Conservation (phyloP, 2,329 filamentous ascomycete species). For the Fusarium napiforme region DNA sequence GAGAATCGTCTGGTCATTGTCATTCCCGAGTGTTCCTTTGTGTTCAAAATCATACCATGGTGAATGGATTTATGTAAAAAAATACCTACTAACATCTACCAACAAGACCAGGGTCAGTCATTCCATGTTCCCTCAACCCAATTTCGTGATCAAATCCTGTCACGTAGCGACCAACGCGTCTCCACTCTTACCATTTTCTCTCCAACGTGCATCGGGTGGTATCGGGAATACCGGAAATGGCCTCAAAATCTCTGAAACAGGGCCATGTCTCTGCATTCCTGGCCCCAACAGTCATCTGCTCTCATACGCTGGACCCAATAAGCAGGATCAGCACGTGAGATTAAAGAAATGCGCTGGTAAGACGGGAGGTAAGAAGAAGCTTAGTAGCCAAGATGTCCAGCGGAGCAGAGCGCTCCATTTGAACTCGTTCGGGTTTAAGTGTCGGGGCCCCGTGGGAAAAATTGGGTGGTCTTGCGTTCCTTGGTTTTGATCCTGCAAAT, state of each 20-base stretch:
- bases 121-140: neutral
- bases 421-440: neutral
- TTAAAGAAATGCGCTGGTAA: neutral
- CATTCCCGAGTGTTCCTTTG: rapidly evolving
- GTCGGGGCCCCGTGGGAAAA: neutral
- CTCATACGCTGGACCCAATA: neutral
- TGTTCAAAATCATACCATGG: neutral
- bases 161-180: neutral
- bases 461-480: neutral
- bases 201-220: neutral
- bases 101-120: rapidly evolving
- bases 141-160: neutral
- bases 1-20: neutral
- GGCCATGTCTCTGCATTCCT: rapidly evolving
- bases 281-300: neutral
- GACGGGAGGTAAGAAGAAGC: neutral
- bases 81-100: neutral
- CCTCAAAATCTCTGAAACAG: neutral
- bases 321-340: neutral
- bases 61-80: rapidly evolving
- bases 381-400: neutral
- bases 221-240: neutral
- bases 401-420: neutral
- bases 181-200: neutral
- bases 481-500: neutral